These are phyloP conservation scores for Globisporangium takayamanum DNA, from an alignment of 352 stramenopile genomes.

Conservation along the genomic window DNA sequence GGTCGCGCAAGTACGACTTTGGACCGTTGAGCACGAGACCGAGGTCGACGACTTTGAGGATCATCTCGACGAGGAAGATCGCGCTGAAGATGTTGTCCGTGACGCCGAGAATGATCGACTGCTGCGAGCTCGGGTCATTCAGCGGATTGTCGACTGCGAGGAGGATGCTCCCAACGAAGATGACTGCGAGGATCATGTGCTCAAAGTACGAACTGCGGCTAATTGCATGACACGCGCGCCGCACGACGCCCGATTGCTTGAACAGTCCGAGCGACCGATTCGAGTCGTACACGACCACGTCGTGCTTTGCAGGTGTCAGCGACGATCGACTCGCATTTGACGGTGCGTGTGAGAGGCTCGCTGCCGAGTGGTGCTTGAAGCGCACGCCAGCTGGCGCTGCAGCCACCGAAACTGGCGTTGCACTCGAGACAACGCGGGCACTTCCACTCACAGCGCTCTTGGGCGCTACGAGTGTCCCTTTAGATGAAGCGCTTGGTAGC, in stretches of 20 bases:
- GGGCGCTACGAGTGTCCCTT: no score
- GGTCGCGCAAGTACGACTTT: constrained; percentile 52
- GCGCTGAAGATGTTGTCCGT: constrained; percentile 47
- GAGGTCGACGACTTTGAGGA: constrained; percentile 64
- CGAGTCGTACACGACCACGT: constrained; percentile 14
- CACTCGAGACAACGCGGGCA: no score
- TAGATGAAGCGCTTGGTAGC: no score
- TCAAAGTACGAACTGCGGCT: constrained; percentile 47
- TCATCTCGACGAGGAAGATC: constrained; percentile 67
- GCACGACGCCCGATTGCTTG: constrained; percentile 11
- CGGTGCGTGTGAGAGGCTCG: background rate
- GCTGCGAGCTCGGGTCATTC: constrained; percentile 28
- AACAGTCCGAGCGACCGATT: constrained; percentile 32
- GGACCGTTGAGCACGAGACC: constrained; percentile 52
- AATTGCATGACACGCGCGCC: constrained; percentile 17
- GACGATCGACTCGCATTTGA: background rate
- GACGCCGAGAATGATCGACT: constrained; percentile 21
- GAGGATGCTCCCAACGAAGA: constrained; percentile 51
- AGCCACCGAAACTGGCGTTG: no score
- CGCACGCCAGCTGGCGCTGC: background rate
- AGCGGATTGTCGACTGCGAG: constrained; percentile 64
- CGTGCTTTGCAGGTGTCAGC: background rate
- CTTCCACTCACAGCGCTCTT: no score
- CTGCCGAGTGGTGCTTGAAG: background rate
- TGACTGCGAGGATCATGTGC: constrained; percentile 48